These are phyloP conservation scores for Erythrophleum fordii DNA, from an alignment of 306 rosid species.

Conservation along the genomic window DNA sequence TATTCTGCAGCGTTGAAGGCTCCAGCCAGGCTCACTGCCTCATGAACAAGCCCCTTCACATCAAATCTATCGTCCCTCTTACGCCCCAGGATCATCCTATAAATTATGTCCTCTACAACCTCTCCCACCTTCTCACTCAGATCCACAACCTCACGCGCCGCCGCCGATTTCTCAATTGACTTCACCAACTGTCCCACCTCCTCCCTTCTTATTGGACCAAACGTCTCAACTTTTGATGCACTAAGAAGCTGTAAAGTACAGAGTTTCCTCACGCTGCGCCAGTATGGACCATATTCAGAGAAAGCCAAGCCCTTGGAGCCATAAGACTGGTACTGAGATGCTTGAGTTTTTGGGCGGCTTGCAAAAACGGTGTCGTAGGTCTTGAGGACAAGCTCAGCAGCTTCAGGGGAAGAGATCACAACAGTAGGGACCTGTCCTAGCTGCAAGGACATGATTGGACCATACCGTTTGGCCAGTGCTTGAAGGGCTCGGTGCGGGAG, in stretches of 20 bases:
- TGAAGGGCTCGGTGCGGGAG: conserved; percentile 28
- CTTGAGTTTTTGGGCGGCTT: conserved; percentile 9
- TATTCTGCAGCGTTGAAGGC: conserved; percentile 39
- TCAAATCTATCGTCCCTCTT: background rate
- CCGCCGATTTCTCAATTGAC: background rate
- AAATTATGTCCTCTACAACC: background rate
- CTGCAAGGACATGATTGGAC: conserved; percentile 37
- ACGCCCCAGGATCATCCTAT: background rate
- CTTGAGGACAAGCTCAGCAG: conserved; percentile 52
- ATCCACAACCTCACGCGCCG: conserved; percentile 27
- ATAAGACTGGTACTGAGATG: background rate
- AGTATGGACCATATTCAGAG: conserved; percentile 14
- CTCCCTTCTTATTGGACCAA: conserved; percentile 3
- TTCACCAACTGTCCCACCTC: background rate
- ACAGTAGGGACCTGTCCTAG: conserved; percentile 34
- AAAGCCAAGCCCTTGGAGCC: conserved; percentile 29
- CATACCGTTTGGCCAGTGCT: conserved; percentile 32
- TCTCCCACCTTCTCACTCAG: conserved; percentile 14
- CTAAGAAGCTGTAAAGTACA: conserved; percentile 23
- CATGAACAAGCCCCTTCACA: background rate
- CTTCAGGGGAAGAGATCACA: conserved; percentile 37
- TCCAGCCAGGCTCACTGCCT: background rate
- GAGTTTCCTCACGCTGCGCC: conserved; percentile 41
- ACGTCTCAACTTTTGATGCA: conserved; percentile 1
- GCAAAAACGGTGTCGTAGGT: conserved; percentile 38